Base-by-base conservation (phyloP, 345 rosid genomes). In the Conringia planisiliqua region DNA sequence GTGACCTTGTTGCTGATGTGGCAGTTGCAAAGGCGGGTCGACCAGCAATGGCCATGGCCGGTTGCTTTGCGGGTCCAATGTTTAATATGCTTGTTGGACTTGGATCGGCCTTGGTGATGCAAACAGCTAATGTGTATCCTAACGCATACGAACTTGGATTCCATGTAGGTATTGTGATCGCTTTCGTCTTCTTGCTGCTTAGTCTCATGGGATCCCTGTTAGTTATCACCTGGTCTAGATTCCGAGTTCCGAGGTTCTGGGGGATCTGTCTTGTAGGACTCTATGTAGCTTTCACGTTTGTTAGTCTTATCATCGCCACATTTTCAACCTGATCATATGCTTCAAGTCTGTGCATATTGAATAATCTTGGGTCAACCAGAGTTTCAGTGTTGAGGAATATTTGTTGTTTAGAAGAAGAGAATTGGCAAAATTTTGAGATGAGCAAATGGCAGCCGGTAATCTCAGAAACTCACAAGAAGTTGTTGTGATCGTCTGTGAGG, bases 21-120 rank as follows among this genome's bases (percentile, higher is more conserved):
- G 97, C 99, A 4, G 89, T 95, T 22, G 99, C 99, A 64, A 95
- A 86, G 84, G 97, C 99, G 1, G 99, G 99, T 29, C 89, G 93
- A 66, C 99, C 99, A 43, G 90, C 92, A 30, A 91, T 95, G 99
- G 99, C 99, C 14, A 95, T 95, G 97, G 97, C 99, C n/a, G 97
- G 99, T 29, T 95, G 99, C 82, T 95, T 95, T 48, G 97, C 97
- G 0, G 93, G 99, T 43, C 99, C 97, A 2, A 91, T 95, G 99
- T 95, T 95, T 72, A 95, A 95, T 78, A 95, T 95, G 99, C 96
- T 92, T 63, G 92, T 92, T 38, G 99, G 99, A 46, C 96, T 95
- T 14, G 99, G 97, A 73, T 66, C 84, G 0, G 97, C 97, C 51
- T 78, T 86, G 77, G 96, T 85, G 55, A 85, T 89, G 66, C 90